phyloP scores from a whole-genome alignment of 2,329 filamentous ascomycete genomes.

The Sporothrix pallida region DNA sequence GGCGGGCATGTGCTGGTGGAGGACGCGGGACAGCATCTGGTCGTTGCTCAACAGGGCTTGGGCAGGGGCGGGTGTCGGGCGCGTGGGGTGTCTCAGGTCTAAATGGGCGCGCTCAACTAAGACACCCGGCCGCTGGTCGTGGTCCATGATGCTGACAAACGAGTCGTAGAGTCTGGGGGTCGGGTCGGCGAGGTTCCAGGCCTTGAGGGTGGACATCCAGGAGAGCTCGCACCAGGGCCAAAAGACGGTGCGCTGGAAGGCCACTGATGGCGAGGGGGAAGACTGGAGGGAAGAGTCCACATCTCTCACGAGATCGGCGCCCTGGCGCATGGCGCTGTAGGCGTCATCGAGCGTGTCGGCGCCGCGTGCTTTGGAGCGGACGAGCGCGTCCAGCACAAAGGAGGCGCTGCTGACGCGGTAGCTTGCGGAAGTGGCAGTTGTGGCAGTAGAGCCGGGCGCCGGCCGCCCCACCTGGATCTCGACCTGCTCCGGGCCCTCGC shows the following conservation, averaged over 20 bases:
- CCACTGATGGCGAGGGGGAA: constrained; percentile 43
- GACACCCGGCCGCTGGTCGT: constrained; percentile 46
- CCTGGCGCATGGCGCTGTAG: constrained; percentile 56
- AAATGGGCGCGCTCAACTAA: constrained; percentile 59
- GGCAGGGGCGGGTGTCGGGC: constrained; percentile 55
- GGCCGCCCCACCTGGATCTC: neutral
- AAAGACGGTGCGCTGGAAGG: constrained; percentile 48
- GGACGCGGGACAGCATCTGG: constrained; percentile 37
- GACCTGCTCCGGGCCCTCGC: constrained; percentile 35
- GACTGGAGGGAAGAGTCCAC: neutral
- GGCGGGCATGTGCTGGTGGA: constrained; percentile 28
- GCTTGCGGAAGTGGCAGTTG: too few relatives aligned
- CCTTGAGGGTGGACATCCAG: constrained; percentile 59
- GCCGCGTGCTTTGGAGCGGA: constrained; percentile 46
- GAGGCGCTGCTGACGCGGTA: constrained; percentile 37
- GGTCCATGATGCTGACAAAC: constrained; percentile 56
- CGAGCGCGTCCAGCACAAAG: constrained; percentile 49
- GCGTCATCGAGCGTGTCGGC: constrained; percentile 56
- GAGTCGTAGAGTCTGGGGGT: constrained; percentile 58
- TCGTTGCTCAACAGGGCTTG: constrained; percentile 51
- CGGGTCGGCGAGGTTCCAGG: constrained; percentile 53
- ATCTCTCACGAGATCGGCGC: constrained; percentile 47
- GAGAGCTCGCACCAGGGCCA: constrained; percentile 56
- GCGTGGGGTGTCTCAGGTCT: constrained; percentile 59
- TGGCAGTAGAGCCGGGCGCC: too few relatives aligned